Percentiles rank a stretch among this genome's conserved stretches.
Evolutionary conservation across 371 early-diverging fungal species (phyloP).

Genomic region (Apophysomyces trapeziformis): DNA sequence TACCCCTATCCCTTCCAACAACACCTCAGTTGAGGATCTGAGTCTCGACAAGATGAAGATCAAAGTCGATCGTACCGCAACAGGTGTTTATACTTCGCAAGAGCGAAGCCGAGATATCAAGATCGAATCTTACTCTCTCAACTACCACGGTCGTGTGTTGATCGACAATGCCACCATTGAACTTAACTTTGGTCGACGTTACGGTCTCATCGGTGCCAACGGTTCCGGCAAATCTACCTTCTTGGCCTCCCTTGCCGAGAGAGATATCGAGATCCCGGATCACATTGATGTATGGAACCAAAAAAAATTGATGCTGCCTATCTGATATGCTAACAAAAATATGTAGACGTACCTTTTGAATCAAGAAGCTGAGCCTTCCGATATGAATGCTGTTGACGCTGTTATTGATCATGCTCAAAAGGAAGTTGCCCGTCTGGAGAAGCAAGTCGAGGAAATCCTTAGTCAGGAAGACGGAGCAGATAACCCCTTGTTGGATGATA

Average conservation of each 20-base stretch:
- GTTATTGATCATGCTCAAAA: constrained; percentile 90
- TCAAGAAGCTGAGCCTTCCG: constrained; percentile 94
- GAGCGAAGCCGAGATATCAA: constrained; percentile 93
- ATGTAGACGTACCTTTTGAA: constrained; percentile 88
- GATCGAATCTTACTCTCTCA: constrained; percentile 93
- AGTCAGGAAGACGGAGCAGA: constrained; percentile 84
- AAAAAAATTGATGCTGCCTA: constrained; percentile 13
- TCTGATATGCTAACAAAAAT: background rate
- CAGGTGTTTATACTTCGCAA: constrained; percentile 95
- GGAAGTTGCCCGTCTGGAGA: constrained; percentile 89
- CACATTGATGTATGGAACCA: constrained; percentile 88
- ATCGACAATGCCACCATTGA: constrained; percentile 94
- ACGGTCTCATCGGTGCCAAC: constrained; percentile 97
- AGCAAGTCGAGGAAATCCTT: constrained; percentile 87
- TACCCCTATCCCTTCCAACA: constrained; percentile 44
- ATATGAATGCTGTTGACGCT: constrained; percentile 88
- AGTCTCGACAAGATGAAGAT: constrained; percentile 41
- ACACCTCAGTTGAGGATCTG: constrained; percentile 43
- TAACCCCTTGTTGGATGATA: constrained; percentile 88
- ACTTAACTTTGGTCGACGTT: constrained; percentile 97
- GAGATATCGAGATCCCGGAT: constrained; percentile 95
- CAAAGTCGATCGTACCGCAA: constrained; percentile 77
- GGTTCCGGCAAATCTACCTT: constrained; percentile 99
- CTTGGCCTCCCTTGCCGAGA: constrained; percentile 89
- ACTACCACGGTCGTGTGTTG: constrained; percentile 91